Evolutionary conservation across 2,329 filamentous ascomycete genomes (phyloP), one percentile per base, ranked within the genome.

Genomic region (Grosmannia penicillata): DNA sequence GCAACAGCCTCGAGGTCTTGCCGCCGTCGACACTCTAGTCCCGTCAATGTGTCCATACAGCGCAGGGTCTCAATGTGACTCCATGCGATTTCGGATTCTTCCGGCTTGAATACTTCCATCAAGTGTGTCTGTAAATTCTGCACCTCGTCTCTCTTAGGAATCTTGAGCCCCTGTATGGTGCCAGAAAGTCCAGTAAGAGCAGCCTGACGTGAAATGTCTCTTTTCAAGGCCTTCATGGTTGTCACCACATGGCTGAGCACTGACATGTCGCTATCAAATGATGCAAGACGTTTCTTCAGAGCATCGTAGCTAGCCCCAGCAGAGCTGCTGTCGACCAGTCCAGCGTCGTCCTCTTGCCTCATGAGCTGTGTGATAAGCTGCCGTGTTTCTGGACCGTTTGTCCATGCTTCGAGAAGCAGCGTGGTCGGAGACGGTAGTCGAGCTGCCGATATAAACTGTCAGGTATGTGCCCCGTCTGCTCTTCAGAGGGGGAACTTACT

Each of bases 331-430:
- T 21, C 25, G 6, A n/a, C n/a, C n/a, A n/a, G n/a, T n/a, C 23
- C 14, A 17, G n/a, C 18, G 10, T 25, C 8, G 9, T 31, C 8
- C 14, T 26, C 9, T 19, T 18, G 2, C 30, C 32, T 26, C n/a
- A 43, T 10, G 8, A 48, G 40, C 18, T 30, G 17, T 6, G 37
- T 30, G 7, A 46, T 15, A 1, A 45, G 41, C 5, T 38, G 38
- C 15, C 33, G 27, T 6, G 40, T 45, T 4, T 42, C 38, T 8
- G 36, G 14, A 28, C 41, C 27, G 33, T 23, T 41, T 2, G 41
- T 43, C 46, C 46, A 47, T 14, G 39, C 46, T 25, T 47, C 44
- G 4, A 46, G 39, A 1, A 47, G 42, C 5, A 31, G 21, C 2
- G 42, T 29, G 2, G 44, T 38, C 2, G 42, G 44, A 2, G 44